Base-by-base conservation (phyloP, 768 basidiomycete genomes). In the Agaricus subrufescens region DNA sequence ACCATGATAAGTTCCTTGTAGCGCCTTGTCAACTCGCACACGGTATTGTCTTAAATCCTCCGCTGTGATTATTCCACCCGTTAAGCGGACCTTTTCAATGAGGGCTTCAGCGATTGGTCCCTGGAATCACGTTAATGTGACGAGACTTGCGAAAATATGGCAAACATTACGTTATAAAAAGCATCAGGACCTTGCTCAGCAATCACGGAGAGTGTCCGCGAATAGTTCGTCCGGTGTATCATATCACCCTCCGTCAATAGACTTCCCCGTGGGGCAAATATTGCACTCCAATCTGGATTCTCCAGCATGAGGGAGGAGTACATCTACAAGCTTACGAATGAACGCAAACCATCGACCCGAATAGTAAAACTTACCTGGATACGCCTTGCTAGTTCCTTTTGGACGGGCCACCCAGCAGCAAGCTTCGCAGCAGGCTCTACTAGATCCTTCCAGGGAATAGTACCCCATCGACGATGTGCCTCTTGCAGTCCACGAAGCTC, bases 401-500 rank as follows among this genome's bases (percentile, higher is more conserved):
- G 85, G 43, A 97, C 88, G 38, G 74, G 75, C 91, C 91, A 95
- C 6, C 89, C 90, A 26, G 72, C 69, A 7, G 95, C 94, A 2
- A 99, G 75, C 7, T 82, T 69, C 4, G 85, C 81, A 31, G 82
- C 86, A 0, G 95, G 94, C 61, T 83, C 72, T 15, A 98, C 81
- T 25, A 98, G 76, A 30, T 79, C 72, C 42, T 76, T 71, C 97
- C 97, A 98, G 0, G 86, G 77, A 11, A 97, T 63, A 38, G 71
- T 80, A 0, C 94, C 96, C 85, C 94, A 97, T 26, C 85, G 79
- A 42, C 76, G 73, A 69, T 95, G 88, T 0, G 91, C 92, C 66
- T 86, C 89, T 67, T 87, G 84, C 31, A 98, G 78, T 9, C 95
- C 97, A 25, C 87, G 81, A 46, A 98, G 67, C 72, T 98, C 95